A percentile compares a stretch with the other conserved stretches of the same genome.
phyloP scores from a whole-genome alignment of 192 early-diverging fungal genomes.

The Funneliformis geosporum region DNA sequence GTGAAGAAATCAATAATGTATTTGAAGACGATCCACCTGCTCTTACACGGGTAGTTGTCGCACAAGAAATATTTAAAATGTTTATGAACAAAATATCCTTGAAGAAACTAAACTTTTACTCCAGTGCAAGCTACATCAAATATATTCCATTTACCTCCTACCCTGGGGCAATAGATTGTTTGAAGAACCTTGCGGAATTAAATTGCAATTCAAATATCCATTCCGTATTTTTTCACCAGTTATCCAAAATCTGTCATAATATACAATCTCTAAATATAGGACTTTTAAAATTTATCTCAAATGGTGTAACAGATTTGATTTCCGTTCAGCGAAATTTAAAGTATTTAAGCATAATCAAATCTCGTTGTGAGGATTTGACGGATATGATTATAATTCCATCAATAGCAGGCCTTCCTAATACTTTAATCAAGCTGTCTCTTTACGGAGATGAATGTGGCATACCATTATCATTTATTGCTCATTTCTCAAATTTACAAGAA shows the following conservation, averaged over 20 bases:
- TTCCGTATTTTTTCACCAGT: neutral
- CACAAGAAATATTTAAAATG: neutral
- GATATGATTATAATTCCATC: neutral
- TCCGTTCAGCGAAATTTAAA: neutral
- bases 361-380: neutral
- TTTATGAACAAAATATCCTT: neutral
- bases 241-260: neutral
- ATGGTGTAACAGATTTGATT: neutral
- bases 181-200: neutral
- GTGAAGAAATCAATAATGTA: neutral
- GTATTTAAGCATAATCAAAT: neutral
- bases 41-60: neutral
- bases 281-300: neutral
- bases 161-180: neutral
- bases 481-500: neutral
- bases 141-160: neutral
- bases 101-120: neutral
- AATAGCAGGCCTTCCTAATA: neutral
- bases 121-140: neutral
- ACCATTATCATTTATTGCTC: neutral
- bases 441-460: neutral
- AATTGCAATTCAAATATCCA: neutral
- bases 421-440: neutral
- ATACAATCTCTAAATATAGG: neutral
- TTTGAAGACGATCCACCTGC: neutral